Base-by-base conservation (phyloP, 139 green algal genomes). In the Ettlia oleoabundans region DNA sequence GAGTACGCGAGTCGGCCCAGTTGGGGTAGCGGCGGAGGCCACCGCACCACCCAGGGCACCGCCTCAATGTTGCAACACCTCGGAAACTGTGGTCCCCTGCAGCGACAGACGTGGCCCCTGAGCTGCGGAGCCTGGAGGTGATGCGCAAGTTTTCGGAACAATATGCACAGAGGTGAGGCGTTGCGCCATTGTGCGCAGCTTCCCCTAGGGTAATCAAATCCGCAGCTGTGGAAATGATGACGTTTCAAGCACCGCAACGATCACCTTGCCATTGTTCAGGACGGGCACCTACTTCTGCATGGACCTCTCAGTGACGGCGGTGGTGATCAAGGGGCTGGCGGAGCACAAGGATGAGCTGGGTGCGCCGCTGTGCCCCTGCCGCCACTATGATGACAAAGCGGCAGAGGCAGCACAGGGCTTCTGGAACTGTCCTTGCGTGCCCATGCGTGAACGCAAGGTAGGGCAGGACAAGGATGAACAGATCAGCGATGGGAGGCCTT, bases 371-470 rank as follows among this genome's bases (percentile, higher is more conserved):
- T 99, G 97, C 86, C 97, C 97, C 18, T 99, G 97, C 94, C 83
- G 95, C 22, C 95, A 98, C 83, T 99, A 99, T 82, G 97, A 99
- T 76, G 97, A 99, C 88, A 99, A 99, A 85, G 88, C 91, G 32
- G 89, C 92, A 13, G 97, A 99, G 85, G 97, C 93, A 3, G 88
- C 93, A 9, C 89, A 97, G 83, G 97, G 97, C 9, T 99, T 97
- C 90, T 99, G 97, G 97, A 99, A 99, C 88, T 99, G 97, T 88
- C 97, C 97, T 0, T 99, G 97, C 78, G 96, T 99, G 51, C 97
- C 97, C 21, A 99, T 99, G 97, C 89, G 97, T 30, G 96, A 99
- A 83, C 89, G 94, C 47, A 96, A 97, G 91, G 92, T 96, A 72
- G 1, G 81, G 4, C 43, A 24, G 47, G 47, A 58, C 47, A 58